Evolutionary conservation across 2,329 filamentous ascomycete genomes (phyloP), one percentile per base, ranked within the genome.

Genomic region (Aspergillus bombycis): DNA sequence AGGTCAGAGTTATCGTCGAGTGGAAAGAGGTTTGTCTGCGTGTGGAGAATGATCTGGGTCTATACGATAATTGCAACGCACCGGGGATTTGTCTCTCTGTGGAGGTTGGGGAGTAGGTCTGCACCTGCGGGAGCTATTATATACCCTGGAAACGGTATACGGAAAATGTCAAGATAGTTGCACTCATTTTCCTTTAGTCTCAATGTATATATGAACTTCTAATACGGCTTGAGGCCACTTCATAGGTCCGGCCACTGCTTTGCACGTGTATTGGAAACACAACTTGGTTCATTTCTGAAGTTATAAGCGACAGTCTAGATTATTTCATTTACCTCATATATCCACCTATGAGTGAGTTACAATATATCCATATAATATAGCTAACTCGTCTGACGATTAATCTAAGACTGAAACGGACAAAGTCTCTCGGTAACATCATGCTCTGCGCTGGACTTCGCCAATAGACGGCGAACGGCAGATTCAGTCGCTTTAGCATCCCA

Each of bases 401-500:
- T 50, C 26, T 10, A 2, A 10, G 26, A 10, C 14, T 7, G 2
- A 1, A 1, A 23, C 5, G 5, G 23, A 3, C 0, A 16, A 19
- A 14, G 3, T 28, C 23, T 16, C 0, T 23, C 52, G 4, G 6
- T 19, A 8, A 2, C 30, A n/a, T 8, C 30, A 23, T 36, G 52
- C n/a, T 21, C 52, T 12, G n/a, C 28, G 0, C 19, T 23, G 14
- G 9, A 11, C 19, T 54, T 19, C 21, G 28, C 48, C 21, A 65
- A 34, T 3, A 61, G 16, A 1, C 23, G 30, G n/a, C 62, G 53
- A 23, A 72, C 55, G 10, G 71, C 54, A 11, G 61, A 52, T 11
- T 60, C 57, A 2, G 67, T 70, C 28, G 62, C 67, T 2, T 55
- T 52, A 7, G 69, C 57, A 50, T 72, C 67, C 70, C 71, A 74